A percentile compares a stretch with the other conserved stretches of the same genome.
phyloP scores from a whole-genome alignment of 2,329 filamentous ascomycete species.

The Clarireedia homoeocarpa region DNA sequence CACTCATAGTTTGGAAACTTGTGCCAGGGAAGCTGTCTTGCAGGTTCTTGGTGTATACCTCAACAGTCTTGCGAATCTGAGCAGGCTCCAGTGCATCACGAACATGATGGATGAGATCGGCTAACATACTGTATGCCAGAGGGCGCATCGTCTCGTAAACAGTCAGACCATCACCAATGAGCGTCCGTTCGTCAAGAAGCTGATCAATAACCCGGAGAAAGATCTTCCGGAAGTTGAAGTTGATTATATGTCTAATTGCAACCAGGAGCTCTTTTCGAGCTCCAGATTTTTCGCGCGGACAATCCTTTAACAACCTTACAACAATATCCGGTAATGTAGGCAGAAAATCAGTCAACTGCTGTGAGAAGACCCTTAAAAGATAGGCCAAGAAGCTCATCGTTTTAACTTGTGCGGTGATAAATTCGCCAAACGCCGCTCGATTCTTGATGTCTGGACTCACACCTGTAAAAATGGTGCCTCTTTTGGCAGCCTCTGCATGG shows the following conservation, averaged over 20 bases:
- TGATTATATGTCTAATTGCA: conserved; percentile 96
- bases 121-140: conserved; percentile 95
- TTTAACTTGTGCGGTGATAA: conserved; percentile 96
- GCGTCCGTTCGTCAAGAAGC: conserved; percentile 82
- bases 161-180: conserved; percentile 92
- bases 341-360: conserved; percentile 81
- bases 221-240: conserved; percentile 95
- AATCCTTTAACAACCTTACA: conserved; percentile 85
- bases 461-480: conserved; percentile 79
- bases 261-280: conserved; percentile 92
- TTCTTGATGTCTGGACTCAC: conserved; percentile 93
- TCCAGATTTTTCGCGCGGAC: conserved; percentile 86
- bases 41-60: conserved; percentile 93
- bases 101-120: conserved; percentile 95
- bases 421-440: conserved; percentile 88
- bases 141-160: conserved; percentile 96
- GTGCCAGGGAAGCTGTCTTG: conserved; percentile 95
- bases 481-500: conserved; percentile 73
- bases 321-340: conserved; percentile 80
- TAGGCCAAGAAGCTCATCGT: conserved; percentile 99
- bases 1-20: conserved; percentile 99
- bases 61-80: conserved; percentile 91
- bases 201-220: conserved; percentile 94
- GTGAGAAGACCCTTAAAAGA: conserved; percentile 77
- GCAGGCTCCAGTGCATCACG: conserved; percentile 79